Base-by-base conservation (phyloP, 345 rosid species). In the Citrus hindsii region DNA sequence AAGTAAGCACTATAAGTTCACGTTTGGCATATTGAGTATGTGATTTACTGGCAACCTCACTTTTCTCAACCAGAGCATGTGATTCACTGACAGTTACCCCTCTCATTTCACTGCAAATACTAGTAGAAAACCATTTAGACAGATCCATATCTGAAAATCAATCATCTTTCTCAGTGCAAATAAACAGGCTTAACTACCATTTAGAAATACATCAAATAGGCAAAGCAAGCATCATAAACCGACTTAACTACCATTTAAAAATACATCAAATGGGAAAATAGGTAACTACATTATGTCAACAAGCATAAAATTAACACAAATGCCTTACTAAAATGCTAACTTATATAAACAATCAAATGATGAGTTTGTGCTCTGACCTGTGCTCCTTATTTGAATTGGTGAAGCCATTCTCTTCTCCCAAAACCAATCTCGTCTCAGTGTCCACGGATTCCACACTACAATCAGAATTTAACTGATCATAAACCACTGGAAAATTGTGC, bases 1-100 rank as follows among this genome's bases (percentile, higher is more conserved):
- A 84, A 72, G 98, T 88, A 81, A 92, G 98, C 90, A 81, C 85
- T 30, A 91, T 71, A 83, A 96, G 91, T 87, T 96, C 95, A 68
- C 63, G 80, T 80, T 90, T 92, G 59, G 85, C 81, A 86, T 90
- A 91, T 4, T 74, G 64, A 76, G 80, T 73, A 28, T 56, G 79
- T 60, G 87, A 70, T 83, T 80, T 85, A 53, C 42, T 71, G 75
- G 6, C 71, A 84, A 96, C 90, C 86, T 94, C 94, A 70, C 69
- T 84, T 82, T 89, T 92, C 53, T 84, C 82, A 85, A 89, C 93
- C 8, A 78, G 67, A 79, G 80, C 71, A 28, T 55, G 77, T 58
- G 88, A 73, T 78, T 81, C 86, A 64, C 40, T 67, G 76, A 63
- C 62, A 19, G 78, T 73, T 46, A 71, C 56, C 10, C 63, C 79